These are phyloP conservation scores for Pyrus hybrid DNA, from an alignment of 331 rosid species.

Conservation along the genomic window DNA sequence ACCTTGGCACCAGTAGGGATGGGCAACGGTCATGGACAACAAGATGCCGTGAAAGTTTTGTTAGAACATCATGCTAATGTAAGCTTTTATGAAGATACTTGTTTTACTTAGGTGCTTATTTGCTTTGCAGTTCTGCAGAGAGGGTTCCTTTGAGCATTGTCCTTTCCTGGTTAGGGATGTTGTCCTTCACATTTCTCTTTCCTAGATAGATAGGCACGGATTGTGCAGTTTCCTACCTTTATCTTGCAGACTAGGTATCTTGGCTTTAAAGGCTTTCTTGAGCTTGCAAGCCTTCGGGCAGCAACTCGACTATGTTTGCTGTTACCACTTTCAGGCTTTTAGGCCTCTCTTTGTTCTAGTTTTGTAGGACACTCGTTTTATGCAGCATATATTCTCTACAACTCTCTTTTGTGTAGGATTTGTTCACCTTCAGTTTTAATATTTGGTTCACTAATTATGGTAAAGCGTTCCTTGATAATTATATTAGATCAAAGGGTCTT, in stretches of 20 bases:
- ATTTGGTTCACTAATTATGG: background rate
- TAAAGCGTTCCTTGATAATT: background rate
- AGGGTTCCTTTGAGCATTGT: background rate
- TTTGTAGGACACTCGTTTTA: background rate
- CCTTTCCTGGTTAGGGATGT: background rate
- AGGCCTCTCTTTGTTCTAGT: background rate
- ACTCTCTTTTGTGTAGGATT: background rate
- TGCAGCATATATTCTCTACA: background rate
- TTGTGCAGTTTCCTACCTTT: background rate
- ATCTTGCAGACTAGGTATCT: background rate
- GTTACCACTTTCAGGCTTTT: background rate
- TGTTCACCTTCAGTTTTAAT: background rate
- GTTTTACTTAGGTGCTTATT: background rate
- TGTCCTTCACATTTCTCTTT: background rate
- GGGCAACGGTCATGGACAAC: constrained; percentile 91
- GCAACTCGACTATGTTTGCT: background rate
- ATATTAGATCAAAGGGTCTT: background rate
- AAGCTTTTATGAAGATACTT: constrained; percentile 8
- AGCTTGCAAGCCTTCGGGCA: background rate
- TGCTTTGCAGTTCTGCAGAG: background rate
- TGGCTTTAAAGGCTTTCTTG: background rate
- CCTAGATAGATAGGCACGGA: background rate
- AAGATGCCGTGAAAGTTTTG: constrained; percentile 55
- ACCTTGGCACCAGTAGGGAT: constrained; percentile 82
- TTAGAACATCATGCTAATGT: constrained; percentile 77